A percentile compares a stretch with the other conserved stretches of the same genome.
Conservation (phyloP, 805 yeast genomes). For the Hemisphaericaspora nanyangensis region DNA sequence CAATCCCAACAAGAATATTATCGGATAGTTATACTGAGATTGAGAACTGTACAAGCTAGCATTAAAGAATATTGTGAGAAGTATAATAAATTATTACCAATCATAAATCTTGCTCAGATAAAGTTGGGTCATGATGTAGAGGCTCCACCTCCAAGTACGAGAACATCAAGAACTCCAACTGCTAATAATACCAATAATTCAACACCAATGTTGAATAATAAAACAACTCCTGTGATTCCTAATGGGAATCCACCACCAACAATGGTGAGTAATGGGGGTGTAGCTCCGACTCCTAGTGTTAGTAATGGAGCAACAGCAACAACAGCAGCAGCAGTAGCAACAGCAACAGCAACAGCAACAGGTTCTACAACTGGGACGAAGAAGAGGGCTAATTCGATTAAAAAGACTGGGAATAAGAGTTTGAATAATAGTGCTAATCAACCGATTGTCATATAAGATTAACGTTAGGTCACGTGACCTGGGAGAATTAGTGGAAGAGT, state of each 20-base stretch:
- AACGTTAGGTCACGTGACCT: background rate
- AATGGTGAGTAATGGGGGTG: too few species aligned
- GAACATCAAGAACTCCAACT: constrained; percentile 1
- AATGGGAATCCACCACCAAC: constrained; percentile 2
- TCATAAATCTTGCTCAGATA: constrained; percentile 48
- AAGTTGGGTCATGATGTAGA: constrained; percentile 50
- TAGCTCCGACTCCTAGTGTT: constrained; percentile 2
- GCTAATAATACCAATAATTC: constrained; percentile 3
- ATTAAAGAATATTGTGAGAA: constrained; percentile 41
- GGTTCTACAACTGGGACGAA: background rate
- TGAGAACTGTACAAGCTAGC: constrained; percentile 34
- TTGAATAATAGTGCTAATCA: constrained; percentile 6
- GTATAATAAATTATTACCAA: constrained; percentile 46
- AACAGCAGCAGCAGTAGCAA: too few species aligned
- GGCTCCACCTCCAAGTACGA: constrained; percentile 22
- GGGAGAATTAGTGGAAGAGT: too few species aligned
- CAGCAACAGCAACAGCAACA: constrained; percentile 1
- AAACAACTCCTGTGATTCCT: constrained; percentile 5
- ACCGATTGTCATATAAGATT: constrained; percentile 9
- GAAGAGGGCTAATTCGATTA: constrained; percentile 1
- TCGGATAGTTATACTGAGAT: constrained; percentile 30
- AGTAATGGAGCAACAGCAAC: background rate
- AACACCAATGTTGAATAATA: constrained; percentile 5
- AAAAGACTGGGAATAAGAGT: background rate
- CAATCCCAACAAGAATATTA: constrained; percentile 36